Evolutionary conservation across 2,329 filamentous ascomycete genomes (phyloP), one percentile per base, ranked within the genome.

Genomic region (Colletotrichum karsti): DNA sequence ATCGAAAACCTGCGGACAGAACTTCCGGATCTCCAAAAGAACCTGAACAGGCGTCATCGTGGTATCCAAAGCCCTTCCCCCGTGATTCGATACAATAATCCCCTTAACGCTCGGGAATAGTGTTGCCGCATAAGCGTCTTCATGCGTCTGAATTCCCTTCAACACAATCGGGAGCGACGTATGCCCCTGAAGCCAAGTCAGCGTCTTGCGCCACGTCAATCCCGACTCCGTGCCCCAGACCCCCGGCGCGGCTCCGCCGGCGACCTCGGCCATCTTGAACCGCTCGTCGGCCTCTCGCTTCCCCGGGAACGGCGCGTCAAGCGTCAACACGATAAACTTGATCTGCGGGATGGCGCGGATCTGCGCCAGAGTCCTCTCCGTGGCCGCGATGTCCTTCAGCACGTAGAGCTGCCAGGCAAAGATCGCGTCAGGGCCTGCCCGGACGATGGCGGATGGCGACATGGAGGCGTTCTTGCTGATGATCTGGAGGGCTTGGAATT

Each of bases 341-440:
- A 88, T 93, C 24, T 85, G 85, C 39, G 94, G 81, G 84, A 94
- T 92, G 1, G 87, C 86, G 73, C 93, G 90, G 75, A 89, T 94
- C 83, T 94, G 67, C 2, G 68, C 70, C 26, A 73, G 41, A 0
- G 70, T 72, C 9, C 54, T 57, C 58, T 73, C 67, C 6, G 71
- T 74, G 94, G 74, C 87, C 84, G 44, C 91, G 85, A 66, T 65
- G 71, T 95, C 91, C 22, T 86, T 91, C 75, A 96, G 92, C 33
- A 95, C 91, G 79, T 97, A 97, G 18, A 97, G 80, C 80, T 97
- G 94, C 92, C 93, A 97, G 13, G 93, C 93, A 74, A 96, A 94
- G 1, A 92, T 82, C 77, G 95, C 93, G 7, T 86, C 89, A 0
- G 88, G 85, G 1, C 79, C 74, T 0, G 91, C 90, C 64, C 88